Base-by-base conservation (phyloP, 176 grass and related monocot genomes). In the Oryza glaberrima region DNA sequence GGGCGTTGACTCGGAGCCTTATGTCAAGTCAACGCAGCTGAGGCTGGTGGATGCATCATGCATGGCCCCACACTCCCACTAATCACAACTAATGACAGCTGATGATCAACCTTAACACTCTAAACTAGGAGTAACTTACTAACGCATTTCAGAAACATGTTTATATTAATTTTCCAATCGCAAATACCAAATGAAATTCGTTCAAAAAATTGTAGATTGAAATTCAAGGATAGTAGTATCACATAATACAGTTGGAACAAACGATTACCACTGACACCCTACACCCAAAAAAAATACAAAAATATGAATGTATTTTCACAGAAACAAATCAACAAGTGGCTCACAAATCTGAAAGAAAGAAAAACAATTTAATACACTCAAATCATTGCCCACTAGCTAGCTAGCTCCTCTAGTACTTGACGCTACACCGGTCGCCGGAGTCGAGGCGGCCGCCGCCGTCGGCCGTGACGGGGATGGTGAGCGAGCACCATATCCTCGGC, bases 401-500 rank as follows among this genome's bases (percentile, higher is more conserved):
- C 0, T n/a, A 20, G 1, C 28, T 30, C 28, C 28, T 4, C 44
- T 75, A 63, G 51, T 77, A 61, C 52, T 77, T 63, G 75, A 63
- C 75, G 30, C 75, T 77, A 40, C 75, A 77, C 10, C 49, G 52
- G 1, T 41, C 75, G 32, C 32, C 75, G 75, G 75, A 20, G 51
- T 17, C 1, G 7, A 77, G 30, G 11, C 7, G 48, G 32, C 51
- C 74, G 74, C 74, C 51, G 61, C 72, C 30, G 70, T 51, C 44
- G 58, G 72, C 26, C 61, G 46, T 36, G 26, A 76, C 82, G 1
- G 61, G 82, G 8, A 84, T 67, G 2, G 8, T 17, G 44, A 84
- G 25, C 72, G 19, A 51, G 72, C 82, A 84, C 70, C 72, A 14
- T 7, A 84, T 35, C 45, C 15, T 51, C 11, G 72, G 82, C 61